Base-by-base conservation (phyloP, 257 asterid species). In the Misopates orontium region DNA sequence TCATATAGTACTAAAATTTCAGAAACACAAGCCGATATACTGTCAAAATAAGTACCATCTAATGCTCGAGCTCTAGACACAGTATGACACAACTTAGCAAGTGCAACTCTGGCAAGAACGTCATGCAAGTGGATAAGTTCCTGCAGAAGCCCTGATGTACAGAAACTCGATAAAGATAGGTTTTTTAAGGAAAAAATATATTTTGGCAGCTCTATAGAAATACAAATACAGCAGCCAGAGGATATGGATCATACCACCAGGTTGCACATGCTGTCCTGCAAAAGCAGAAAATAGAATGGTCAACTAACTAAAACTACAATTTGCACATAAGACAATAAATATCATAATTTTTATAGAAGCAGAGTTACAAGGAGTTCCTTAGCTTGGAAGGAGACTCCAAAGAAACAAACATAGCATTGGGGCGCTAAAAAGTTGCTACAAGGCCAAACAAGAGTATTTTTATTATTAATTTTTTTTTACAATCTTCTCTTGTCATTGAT, bases 61-160 rank as follows among this genome's bases (percentile, higher is more conserved):
- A 94, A 72, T 73, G 90, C 90, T 62, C 96, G 93, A 69, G 99
- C 96, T 82, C 99, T 85, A 51, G 96, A 82, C 72, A 94, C 77
- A 5, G 89, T 67, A 71, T 94, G 95, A 80, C 99, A 94, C 80
- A 94, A 84, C 80, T 83, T 88, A 71, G 97, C 93, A 66, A 94
- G 89, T 61, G 97, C 96, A 75, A 94, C 97, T 86, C 99, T 85
- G 51, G 99, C 99, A 65, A 94, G 96, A 74, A 90, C 99, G 64
- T 94, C 99, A 76, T 90, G 97, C 88, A 94, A 83, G 78, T 90
- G 97, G 69, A 94, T 92, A 82, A 94, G 85, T 85, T 94, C 96
- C 74, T 85, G 93, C 73, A 94, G 84, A 57, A 95, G 90, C 73
- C 97, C 99, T 94, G 88, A 69, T 84, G 76, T 78, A 79, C 64